Evolutionary conservation across 2,329 filamentous ascomycete genomes (phyloP), one percentile per base, ranked within the genome.

Genomic region (Colletotrichum lupini): DNA sequence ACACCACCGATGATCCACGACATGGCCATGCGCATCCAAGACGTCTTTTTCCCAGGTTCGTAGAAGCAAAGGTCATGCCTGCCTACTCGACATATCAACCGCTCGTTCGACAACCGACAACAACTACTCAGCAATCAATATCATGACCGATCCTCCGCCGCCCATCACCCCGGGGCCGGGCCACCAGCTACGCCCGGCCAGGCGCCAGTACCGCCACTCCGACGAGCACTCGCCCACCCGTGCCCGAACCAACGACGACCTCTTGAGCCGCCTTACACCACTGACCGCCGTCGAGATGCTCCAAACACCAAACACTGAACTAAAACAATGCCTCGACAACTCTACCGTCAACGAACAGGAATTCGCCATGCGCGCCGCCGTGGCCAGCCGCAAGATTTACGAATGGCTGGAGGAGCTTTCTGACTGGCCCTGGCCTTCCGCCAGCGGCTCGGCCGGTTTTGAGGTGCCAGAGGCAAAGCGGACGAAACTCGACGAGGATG

Each of bases 321-420:
- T 92, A 22, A 88, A 87, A 78, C 79, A 82, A 59, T 93, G 91
- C 79, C 87, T 95, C 72, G 88, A 91, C 73, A 85, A 85, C 46
- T 90, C 92, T 19, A 91, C 92, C 1, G 83, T 87, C 4, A 83
- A 89, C 28, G 93, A 96, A 81, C 90, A 92, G 77, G 91, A 92
- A 19, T 91, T 96, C 81, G 93, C 92, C 55, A 86, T 92, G 77
- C 89, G 90, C 74, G 92, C 93, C 56, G 93, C 93, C 55, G 82
- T 91, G 74, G 92, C 93, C 19, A 93, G 93, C 14, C 90, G 92
- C 77, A 91, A 89, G 75, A 90, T 97, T 74, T 88, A 92, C 81
- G 88, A 90, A 78, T 97, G 94, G 74, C 86, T 93, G 30, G 85
- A 90, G n/a, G 94, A 97, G 84, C 85, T 97, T 52, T 83, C 85